Evolutionary conservation across 2,329 filamentous ascomycete species (phyloP), one percentile per base, ranked within the genome.

Genomic region (Fusarium napiforme): DNA sequence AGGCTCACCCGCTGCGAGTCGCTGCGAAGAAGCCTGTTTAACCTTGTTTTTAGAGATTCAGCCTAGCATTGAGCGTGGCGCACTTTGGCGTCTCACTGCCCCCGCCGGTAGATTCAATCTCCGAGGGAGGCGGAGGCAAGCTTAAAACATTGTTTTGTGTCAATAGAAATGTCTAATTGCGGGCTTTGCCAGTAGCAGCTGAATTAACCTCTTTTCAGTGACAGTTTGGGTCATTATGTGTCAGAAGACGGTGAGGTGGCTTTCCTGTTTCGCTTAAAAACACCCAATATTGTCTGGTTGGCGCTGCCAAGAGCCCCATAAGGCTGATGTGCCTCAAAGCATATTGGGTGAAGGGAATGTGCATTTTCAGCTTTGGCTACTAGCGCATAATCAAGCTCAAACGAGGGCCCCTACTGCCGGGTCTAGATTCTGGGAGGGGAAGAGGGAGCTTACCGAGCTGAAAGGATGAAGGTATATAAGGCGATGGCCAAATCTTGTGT

Each of bases 1-100:
- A 89, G 79, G 87, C 86, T 19, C 87, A 89, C 75, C 86, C 87
- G 26, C 78, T 88, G 43, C 79, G 80, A 15, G 67, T 64, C 2
- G 37, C 56, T 34, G 62, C 52, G 7, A 45, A 34, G 36, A 63
- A 12, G 18, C 67, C 69, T 50, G 50, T 59, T 60, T 71, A 71
- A 67, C 43, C 62, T 67, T 67, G 62, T 67, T 34, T 67, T 67
- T 67, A 67, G 16, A 66, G 50, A 45, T 36, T 45, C 43, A 45
- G 62, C 36, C 39, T 64, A 64, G 62, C 30, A 52, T 40, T 52
- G 28, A 52, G 9, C 28, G 26, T 60, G 58, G 58, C 58, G 36
- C 16, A 15, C 9, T 64, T 46, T 21, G 60, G 19, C 18, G 36
- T 15, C 18, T 28, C 59, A 26, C 58, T 46, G 46, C 46, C 59